Conservation (phyloP, 352 stramenopile genomes). For the Elongisporangium senticosum region DNA sequence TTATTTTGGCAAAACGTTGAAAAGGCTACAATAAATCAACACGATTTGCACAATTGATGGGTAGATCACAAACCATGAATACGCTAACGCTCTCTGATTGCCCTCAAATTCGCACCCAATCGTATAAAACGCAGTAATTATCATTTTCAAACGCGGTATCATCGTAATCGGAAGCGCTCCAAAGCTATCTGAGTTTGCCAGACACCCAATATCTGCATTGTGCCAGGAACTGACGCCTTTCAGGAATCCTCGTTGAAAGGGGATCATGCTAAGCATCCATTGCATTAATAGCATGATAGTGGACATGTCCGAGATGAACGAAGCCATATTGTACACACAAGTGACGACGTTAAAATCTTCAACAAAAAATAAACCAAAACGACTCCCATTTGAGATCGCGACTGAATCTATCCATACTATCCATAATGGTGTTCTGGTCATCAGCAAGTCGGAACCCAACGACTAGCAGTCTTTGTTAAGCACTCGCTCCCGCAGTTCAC, state of each 20-base stretch:
- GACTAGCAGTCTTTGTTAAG: too few species aligned
- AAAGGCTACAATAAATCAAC: conserved; percentile 7
- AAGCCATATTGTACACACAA: conserved; percentile 22
- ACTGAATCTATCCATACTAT: too few species aligned
- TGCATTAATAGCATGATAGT: conserved; percentile 19
- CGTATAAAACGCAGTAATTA: conserved; percentile 5
- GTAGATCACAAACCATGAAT: conserved; percentile 15
- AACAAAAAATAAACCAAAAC: conserved; percentile 5
- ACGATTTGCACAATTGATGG: conserved; percentile 7
- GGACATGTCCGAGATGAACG: conserved; percentile 22
- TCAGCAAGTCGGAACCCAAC: too few species aligned
- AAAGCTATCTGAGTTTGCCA: conserved; percentile 16
- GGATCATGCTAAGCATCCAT: conserved; percentile 8
- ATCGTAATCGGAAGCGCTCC: conserved; percentile 7
- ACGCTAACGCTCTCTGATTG: conserved; percentile 2
- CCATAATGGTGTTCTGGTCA: too few species aligned
- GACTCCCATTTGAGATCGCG: conserved; percentile 11
- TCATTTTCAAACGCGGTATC: conserved; percentile 6
- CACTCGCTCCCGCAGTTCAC: conserved; percentile 6
- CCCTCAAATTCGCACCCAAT: conserved; percentile 8
- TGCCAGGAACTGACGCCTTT: conserved; percentile 5
- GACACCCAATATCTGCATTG: conserved; percentile 9
- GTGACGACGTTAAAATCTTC: conserved; percentile 5
- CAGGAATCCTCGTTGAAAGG: too few species aligned
- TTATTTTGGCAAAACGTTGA: conserved; percentile 9